Conservation (phyloP, 2,329 filamentous ascomycete species). For the Monilinia fructigena region DNA sequence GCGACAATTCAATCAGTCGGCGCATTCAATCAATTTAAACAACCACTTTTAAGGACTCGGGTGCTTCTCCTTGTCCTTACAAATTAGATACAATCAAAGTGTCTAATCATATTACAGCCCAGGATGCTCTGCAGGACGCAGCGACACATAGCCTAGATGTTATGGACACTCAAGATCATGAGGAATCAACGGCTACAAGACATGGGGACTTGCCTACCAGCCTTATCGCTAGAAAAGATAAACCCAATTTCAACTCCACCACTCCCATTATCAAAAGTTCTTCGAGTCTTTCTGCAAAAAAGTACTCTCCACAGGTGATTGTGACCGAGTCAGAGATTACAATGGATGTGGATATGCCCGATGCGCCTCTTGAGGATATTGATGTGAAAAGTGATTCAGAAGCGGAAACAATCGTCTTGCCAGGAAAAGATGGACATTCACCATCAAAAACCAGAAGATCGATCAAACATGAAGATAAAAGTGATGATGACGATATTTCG, state of each 20-base stretch:
- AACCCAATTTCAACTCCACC: slow-evolving; percentile 27
- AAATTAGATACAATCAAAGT: slow-evolving; percentile 37
- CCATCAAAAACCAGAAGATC: slow-evolving; percentile 61
- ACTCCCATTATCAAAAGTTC: slow-evolving; percentile 30
- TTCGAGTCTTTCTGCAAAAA: slow-evolving; percentile 35
- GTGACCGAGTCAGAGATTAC: slow-evolving; percentile 24
- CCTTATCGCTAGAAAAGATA: slow-evolving; percentile 30
- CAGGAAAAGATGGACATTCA: slow-evolving; percentile 63
- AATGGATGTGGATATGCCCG: slow-evolving; percentile 32
- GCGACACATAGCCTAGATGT: slow-evolving; percentile 37
- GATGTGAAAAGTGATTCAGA: slow-evolving; percentile 63
- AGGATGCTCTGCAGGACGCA: slow-evolving; percentile 39
- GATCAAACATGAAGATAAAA: slow-evolving; percentile 63
- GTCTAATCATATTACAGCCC: slow-evolving; percentile 36
- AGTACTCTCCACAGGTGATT: slow-evolving; percentile 38
- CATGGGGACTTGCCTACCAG: slow-evolving; percentile 30
- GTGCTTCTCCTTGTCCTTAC: slow-evolving; percentile 40
- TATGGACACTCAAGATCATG: slow-evolving; percentile 39
- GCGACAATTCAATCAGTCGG: slow-evolving; percentile 22
- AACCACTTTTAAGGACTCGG: slow-evolving; percentile 27
- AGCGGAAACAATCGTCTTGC: slow-evolving; percentile 68
- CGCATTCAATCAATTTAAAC: not conserved
- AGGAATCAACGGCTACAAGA: slow-evolving; percentile 31
- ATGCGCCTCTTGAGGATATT: slow-evolving; percentile 27
- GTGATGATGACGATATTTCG: slow-evolving; percentile 51